These are phyloP conservation scores for Komagataella phaffii DNA, from an alignment of 805 yeast species.

Conservation along the genomic window DNA sequence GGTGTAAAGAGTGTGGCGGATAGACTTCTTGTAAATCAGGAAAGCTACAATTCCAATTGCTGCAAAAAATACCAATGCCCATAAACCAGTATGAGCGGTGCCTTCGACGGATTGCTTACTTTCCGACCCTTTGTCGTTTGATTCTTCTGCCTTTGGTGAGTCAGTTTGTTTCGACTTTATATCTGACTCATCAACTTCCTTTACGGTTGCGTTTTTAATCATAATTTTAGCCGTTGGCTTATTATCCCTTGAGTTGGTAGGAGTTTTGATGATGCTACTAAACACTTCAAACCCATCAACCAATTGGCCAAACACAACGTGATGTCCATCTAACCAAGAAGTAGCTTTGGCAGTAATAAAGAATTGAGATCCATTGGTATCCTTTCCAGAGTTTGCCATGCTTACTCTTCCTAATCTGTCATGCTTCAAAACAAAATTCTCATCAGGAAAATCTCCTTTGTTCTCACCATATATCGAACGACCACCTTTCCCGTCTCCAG, in stretches of 20 bases:
- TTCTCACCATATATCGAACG: conserved; percentile 62
- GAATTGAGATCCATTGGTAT: conserved; percentile 58
- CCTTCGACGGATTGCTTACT: conserved; percentile 4
- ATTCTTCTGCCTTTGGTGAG: neutral
- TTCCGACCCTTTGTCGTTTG: neutral
- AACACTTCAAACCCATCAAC: conserved; percentile 53
- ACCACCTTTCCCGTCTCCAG: conserved; percentile 60
- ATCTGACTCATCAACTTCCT: conserved; percentile 3
- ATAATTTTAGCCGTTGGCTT: conserved; percentile 30
- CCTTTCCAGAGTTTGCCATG: conserved; percentile 38
- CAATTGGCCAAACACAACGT: conserved; percentile 75
- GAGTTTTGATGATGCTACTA: conserved; percentile 41
- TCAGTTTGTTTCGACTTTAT: neutral
- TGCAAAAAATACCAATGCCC: neutral
- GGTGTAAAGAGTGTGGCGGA: neutral
- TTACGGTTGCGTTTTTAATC: conserved; percentile 13
- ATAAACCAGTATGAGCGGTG: conserved; percentile 8
- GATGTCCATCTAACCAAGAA: conserved; percentile 41
- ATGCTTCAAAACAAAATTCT: conserved; percentile 40
- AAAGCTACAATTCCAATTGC: neutral
- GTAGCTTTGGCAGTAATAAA: conserved; percentile 45
- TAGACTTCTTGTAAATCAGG: neutral
- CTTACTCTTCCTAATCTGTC: conserved; percentile 32
- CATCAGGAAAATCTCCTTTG: conserved; percentile 46
- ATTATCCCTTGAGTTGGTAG: conserved; percentile 25